Conservation (phyloP, 2,329 filamentous ascomycete genomes). For the Talaromyces verruculosus region DNA sequence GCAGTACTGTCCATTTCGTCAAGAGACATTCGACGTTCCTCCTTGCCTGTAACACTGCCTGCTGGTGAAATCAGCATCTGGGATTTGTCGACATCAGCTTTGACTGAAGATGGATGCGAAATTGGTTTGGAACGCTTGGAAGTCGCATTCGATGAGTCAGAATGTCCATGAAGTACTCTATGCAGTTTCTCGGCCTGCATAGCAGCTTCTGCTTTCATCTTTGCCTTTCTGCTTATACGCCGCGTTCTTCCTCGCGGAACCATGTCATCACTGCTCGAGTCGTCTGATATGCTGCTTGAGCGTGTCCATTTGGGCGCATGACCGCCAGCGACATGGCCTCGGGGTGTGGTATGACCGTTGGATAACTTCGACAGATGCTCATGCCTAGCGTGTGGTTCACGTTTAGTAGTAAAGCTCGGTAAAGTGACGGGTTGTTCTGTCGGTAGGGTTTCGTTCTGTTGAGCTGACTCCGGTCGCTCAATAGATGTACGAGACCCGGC, state of each 20-base stretch:
- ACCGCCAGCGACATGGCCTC: constrained; percentile 31
- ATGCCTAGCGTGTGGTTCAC: constrained; percentile 51
- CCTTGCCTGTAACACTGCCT: constrained; percentile 40
- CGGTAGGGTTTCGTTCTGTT: background rate
- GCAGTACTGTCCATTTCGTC: constrained; percentile 46
- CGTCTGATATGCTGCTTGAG: constrained; percentile 57
- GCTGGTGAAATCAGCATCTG: constrained; percentile 50
- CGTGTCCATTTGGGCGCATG: constrained; percentile 56
- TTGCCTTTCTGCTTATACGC: constrained; percentile 20
- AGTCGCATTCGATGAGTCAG: constrained; percentile 18
- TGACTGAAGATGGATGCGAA: constrained; percentile 7
- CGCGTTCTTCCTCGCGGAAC: constrained; percentile 22
- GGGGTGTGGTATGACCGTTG: constrained; percentile 51
- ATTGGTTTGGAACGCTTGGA: constrained; percentile 1
- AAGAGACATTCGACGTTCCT: constrained; percentile 38
- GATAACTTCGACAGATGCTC: constrained; percentile 61
- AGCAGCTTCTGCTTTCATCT: constrained; percentile 17
- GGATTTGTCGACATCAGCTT: constrained; percentile 50
- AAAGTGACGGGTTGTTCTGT: constrained; percentile 30
- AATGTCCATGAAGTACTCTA: constrained; percentile 11
- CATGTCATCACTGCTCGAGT: constrained; percentile 50
- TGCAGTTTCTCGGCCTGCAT: constrained; percentile 18
- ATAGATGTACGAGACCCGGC: constrained; percentile 26
- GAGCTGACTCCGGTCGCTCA: constrained; percentile 8
- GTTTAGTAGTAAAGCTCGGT: constrained; percentile 42